Conservation (phyloP, 116 monocot genomes). For the Posidonia oceanica region DNA sequence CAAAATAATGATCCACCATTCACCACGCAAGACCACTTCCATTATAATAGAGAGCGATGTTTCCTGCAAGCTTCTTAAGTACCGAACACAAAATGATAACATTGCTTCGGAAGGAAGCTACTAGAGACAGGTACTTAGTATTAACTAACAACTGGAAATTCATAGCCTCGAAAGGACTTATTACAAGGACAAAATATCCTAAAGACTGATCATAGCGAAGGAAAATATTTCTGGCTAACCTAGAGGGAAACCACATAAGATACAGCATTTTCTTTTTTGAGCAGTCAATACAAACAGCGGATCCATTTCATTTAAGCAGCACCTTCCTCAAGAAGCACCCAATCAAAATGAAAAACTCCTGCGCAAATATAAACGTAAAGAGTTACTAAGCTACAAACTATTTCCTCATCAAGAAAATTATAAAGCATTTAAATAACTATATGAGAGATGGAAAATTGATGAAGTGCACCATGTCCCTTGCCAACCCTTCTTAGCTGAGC, state of each 20-base stretch:
- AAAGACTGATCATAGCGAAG: neutral
- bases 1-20: no score
- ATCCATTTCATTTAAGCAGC: neutral
- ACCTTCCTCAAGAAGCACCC: conserved; percentile 14
- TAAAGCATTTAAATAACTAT: no score
- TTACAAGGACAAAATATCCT: neutral
- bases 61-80: no score
- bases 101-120: no score
- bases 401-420: no score
- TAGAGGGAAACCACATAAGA: neutral
- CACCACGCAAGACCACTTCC: no score
- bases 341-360: conserved; percentile 24
- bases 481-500: conserved; percentile 85
- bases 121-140: no score
- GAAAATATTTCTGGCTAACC: neutral
- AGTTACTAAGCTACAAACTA: neutral
- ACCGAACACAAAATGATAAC: no score
- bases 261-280: neutral
- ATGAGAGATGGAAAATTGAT: no score
- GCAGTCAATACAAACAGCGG: neutral
- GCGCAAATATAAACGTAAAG: neutral
- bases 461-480: conserved; percentile 65
- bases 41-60: no score
- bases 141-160: neutral
- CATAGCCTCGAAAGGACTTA: neutral